A percentile compares a stretch with the other conserved stretches of the same genome.
Evolutionary conservation across 2,329 filamentous ascomycete genomes (phyloP).

Genomic region (Pseudogymnoascus verrucosus): DNA sequence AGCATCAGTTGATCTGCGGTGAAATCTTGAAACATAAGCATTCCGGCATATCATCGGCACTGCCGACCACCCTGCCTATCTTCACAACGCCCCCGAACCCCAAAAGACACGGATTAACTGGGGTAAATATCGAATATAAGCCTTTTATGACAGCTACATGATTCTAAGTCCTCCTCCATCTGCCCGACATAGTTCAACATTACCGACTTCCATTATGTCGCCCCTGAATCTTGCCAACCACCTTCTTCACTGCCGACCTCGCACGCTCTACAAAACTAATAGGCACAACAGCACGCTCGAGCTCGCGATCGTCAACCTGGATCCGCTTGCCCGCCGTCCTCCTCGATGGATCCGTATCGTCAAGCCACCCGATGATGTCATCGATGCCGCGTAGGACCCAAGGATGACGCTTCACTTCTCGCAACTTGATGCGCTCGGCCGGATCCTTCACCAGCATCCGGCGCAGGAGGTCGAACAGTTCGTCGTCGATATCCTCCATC

Average conservation of each 20-base stretch:
- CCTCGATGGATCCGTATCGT: slow-evolving; percentile 79
- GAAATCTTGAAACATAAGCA: neutral
- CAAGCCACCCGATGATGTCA: slow-evolving; percentile 75
- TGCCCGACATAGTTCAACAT: slow-evolving; percentile 3
- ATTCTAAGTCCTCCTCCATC: neutral
- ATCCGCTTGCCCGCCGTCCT: slow-evolving; percentile 77
- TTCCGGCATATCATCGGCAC: neutral
- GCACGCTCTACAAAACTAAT: slow-evolving; percentile 81
- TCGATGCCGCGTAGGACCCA: slow-evolving; percentile 79
- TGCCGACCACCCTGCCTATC: too few species aligned
- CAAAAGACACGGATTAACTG: neutral
- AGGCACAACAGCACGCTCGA: slow-evolving; percentile 83
- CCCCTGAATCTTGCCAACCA: slow-evolving; percentile 47
- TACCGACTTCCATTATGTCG: slow-evolving; percentile 3
- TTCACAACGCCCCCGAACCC: too few species aligned
- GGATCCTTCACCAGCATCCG: slow-evolving; percentile 85
- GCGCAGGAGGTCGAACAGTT: slow-evolving; percentile 68
- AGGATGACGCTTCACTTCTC: slow-evolving; percentile 86
- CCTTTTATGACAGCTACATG: slow-evolving; percentile 4
- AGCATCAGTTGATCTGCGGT: neutral
- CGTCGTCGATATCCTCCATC: slow-evolving; percentile 79
- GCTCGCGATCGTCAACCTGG: slow-evolving; percentile 82
- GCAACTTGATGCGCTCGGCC: slow-evolving; percentile 75
- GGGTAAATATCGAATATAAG: slow-evolving; percentile 7
- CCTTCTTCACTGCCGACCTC: slow-evolving; percentile 66